phyloP scores from a whole-genome alignment of 2,329 filamentous ascomycete genomes.

The Fusarium ambrosium region DNA sequence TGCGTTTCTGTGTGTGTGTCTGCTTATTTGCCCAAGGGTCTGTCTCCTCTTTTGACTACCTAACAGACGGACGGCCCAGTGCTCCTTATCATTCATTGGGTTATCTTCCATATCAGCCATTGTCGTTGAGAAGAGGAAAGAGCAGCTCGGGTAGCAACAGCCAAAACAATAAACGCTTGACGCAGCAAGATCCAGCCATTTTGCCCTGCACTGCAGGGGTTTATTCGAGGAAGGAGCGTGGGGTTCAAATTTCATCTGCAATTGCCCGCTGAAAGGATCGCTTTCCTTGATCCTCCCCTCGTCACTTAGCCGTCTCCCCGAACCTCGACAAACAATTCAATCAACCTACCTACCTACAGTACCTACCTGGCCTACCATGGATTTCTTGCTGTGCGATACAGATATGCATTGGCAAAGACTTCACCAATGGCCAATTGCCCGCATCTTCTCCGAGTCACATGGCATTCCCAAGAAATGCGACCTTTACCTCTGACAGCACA shows the following conservation, averaged over 20 bases:
- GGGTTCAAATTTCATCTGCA: not conserved
- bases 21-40: conserved; percentile 10
- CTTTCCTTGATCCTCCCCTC: not conserved
- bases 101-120: not conserved
- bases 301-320: not conserved
- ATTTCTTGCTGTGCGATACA: not conserved
- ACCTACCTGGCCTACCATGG: not conserved
- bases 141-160: not conserved
- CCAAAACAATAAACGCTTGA: not conserved
- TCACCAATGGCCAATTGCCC: not conserved
- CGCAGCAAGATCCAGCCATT: not conserved
- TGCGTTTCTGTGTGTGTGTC: conserved; percentile 15
- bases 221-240: not conserved
- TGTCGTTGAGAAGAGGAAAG: not conserved
- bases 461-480: not conserved
- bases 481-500: not conserved
- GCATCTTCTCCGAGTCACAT: not conserved
- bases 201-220: not conserved
- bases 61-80: not conserved
- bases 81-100: not conserved
- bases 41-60: not conserved
- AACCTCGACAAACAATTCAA: not conserved
- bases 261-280: not conserved
- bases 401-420: not conserved
- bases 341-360: not conserved